These are phyloP conservation scores for Pelargonium australe DNA, from an alignment of 441 rosid species.

Conservation along the genomic window DNA sequence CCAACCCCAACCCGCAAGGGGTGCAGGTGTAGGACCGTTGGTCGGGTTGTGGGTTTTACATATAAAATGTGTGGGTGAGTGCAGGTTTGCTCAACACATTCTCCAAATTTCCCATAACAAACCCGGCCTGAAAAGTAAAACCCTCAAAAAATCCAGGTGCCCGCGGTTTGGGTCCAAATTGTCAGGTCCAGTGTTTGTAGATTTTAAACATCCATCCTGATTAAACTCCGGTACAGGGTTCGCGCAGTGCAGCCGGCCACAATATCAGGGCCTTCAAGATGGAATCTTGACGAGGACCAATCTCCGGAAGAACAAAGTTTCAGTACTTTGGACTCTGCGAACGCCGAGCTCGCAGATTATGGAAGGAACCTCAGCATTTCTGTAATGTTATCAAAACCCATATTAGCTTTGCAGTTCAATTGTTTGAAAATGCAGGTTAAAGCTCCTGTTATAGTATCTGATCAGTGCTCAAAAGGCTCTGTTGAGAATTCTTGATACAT, in stretches of 20 bases:
- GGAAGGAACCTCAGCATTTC: constrained; percentile 39
- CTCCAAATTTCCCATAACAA: too few species aligned
- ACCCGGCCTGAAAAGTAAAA: too few species aligned
- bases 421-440: constrained; percentile 77
- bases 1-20: too few species aligned
- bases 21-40: too few species aligned
- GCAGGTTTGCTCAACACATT: too few species aligned
- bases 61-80: too few species aligned
- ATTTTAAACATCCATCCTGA: background rate
- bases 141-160: too few species aligned
- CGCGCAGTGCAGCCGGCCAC: constrained; percentile 57
- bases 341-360: constrained; percentile 22
- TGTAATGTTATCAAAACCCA: constrained; percentile 73
- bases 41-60: too few species aligned
- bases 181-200: too few species aligned
- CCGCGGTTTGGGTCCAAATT: too few species aligned
- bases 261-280: constrained; percentile 32
- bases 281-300: constrained; percentile 27
- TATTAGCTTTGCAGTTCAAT: constrained; percentile 68
- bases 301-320: constrained; percentile 15
- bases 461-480: constrained; percentile 18
- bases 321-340: constrained; percentile 14
- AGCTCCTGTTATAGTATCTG: constrained; percentile 55
- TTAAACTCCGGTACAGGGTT: constrained; percentile 32
- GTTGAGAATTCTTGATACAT: constrained; percentile 21